Conservation (phyloP, 345 rosid genomes). For the Adansonia digitata region DNA sequence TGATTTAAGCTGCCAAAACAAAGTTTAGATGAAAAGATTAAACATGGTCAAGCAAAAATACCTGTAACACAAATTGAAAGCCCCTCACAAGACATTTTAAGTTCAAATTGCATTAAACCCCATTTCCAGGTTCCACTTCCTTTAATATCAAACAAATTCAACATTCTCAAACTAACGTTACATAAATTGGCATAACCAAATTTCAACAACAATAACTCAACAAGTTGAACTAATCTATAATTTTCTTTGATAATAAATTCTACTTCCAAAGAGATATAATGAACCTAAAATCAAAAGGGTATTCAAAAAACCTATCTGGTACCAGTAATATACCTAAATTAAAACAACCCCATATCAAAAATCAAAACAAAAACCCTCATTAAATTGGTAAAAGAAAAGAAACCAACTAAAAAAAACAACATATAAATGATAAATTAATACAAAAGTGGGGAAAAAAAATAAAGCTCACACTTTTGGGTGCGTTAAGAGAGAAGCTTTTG, state of each 20-base stretch:
- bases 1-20: not conserved
- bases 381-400: not conserved
- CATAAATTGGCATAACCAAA: not conserved
- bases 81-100: not conserved
- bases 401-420: not conserved
- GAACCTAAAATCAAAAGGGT: not conserved
- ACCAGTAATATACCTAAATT: not conserved
- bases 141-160: not conserved
- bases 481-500: constrained; percentile 42
- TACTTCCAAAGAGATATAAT: constrained; percentile 1
- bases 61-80: not conserved
- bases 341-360: not conserved
- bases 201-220: not conserved
- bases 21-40: not conserved
- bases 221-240: not conserved
- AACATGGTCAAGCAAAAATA: not conserved
- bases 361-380: not conserved
- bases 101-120: not conserved
- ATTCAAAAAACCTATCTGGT: constrained; percentile 1
- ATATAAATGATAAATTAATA: not conserved
- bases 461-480: constrained; percentile 57
- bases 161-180: not conserved
- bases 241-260: not conserved
- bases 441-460: not conserved
- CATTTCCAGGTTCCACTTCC: not conserved